Conservation (phyloP, 176 grass and related monocot genomes). For the Oryza nivara region DNA sequence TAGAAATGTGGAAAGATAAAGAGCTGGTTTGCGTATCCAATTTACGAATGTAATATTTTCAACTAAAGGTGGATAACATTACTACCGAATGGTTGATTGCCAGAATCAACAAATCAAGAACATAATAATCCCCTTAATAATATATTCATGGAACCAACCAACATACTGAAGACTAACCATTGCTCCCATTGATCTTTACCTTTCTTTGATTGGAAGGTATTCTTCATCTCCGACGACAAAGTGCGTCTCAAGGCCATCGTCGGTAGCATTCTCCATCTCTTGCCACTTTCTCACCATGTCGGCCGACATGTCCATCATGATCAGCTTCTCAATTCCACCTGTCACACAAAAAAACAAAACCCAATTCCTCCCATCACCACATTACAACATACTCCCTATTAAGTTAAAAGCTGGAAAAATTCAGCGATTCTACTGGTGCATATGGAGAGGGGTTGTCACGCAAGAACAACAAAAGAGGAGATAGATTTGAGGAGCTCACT, state of each 20-base stretch:
- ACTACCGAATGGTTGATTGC: not conserved
- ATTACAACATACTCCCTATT: no score
- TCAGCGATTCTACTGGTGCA: not conserved
- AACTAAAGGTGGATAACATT: not conserved
- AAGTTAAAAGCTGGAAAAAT: not conserved
- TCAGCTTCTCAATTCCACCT: conserved; percentile 89
- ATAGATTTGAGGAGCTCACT: conserved; percentile 14
- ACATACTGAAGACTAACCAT: not conserved
- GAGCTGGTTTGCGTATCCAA: not conserved
- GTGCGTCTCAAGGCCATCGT: conserved; percentile 49
- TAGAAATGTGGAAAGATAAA: conserved; percentile 2
- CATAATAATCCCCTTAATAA: not conserved
- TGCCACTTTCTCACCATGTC: conserved; percentile 80
- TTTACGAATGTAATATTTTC: not conserved
- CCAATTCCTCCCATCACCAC: not conserved
- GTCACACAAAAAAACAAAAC: conserved; percentile 14
- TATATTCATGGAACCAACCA: not conserved
- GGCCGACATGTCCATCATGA: conserved; percentile 95
- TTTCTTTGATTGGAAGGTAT: conserved; percentile 85
- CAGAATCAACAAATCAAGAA: not conserved
- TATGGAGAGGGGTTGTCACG: not conserved
- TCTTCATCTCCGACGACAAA: conserved; percentile 86
- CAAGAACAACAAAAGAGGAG: not conserved
- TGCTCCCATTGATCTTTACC: conserved; percentile 43
- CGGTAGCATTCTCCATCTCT: conserved; percentile 52